Conservation (phyloP, 2,329 filamentous ascomycete species). For the Neopestalotiopsis sp. region DNA sequence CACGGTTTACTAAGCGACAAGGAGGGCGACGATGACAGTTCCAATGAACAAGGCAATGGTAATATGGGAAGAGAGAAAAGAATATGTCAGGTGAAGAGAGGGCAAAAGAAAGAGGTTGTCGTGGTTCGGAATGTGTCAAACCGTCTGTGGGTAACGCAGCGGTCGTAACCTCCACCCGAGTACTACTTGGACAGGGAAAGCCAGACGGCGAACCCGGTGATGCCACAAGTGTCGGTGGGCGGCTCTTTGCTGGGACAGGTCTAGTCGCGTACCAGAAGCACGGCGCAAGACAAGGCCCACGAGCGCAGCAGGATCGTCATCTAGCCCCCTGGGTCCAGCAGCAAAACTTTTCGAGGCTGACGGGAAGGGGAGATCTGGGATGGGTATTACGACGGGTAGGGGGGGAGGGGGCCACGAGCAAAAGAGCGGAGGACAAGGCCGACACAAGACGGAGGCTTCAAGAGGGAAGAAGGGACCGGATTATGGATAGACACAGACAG, state of each 20-base stretch:
- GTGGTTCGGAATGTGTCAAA: constrained; percentile 5
- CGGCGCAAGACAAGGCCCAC: constrained; percentile 12
- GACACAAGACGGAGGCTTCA: neutral
- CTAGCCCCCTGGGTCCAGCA: neutral
- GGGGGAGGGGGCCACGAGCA: neutral
- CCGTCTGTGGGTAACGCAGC: constrained; percentile 15
- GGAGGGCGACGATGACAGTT: neutral
- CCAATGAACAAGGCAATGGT: neutral
- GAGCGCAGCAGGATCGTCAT: constrained; percentile 10
- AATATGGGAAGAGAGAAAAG: neutral
- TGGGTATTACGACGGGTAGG: constrained; percentile 12
- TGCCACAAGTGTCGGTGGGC: constrained; percentile 3
- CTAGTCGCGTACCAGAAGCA: constrained; percentile 12
- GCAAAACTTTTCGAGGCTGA: constrained; percentile 14
- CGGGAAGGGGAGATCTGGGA: constrained; percentile 17
- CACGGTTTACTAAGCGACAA: neutral
- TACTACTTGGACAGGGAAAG: constrained; percentile 10
- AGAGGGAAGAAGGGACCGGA: neutral
- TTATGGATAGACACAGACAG: too few species aligned
- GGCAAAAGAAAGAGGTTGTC: neutral
- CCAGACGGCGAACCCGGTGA: constrained; percentile 15
- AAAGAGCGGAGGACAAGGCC: neutral
- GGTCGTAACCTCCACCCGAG: constrained; percentile 13
- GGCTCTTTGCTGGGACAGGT: neutral
- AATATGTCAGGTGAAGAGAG: neutral